Base-by-base conservation (phyloP, 495 filamentous ascomycete species). In the Lichenothelia convexa region DNA sequence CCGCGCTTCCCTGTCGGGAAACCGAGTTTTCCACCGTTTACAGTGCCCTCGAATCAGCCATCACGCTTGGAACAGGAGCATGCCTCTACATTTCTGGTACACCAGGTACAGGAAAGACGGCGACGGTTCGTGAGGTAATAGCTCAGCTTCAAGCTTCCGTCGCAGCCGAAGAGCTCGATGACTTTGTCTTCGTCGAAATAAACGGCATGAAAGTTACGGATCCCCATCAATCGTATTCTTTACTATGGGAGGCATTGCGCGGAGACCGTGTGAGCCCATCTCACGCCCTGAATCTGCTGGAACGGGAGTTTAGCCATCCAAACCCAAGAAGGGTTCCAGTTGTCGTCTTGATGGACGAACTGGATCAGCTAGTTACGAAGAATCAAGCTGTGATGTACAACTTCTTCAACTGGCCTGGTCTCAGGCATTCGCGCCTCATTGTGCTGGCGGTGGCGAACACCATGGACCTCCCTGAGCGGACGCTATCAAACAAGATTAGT, bases 381-480 rank as follows among this genome's bases (percentile, higher is more conserved):
- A 93, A 89, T 50, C 91, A 99, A 47, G 83, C 80, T 18, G 91
- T 99, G 51, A 99, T 99, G 91, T 99, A 99, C 61, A 99, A 99
- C 51, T 99, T 99, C 57, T 99, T 99, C 71, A 99, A 99, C 50
- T 99, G 91, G 91, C 91, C 91, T n/a, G 75, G 76, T 15, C 68
- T 93, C 15, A 72, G 80, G 22, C 83, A 99, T 51, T 89, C 80
- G 20, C 70, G 84, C 31, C 66, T 99, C 22, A 93, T 95, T 51
- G 91, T 99, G 9, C 68, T 99, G 0, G 91, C 91, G 5, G 91
- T 99, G 7, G 91, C 91, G 22, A 99, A 99, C 55, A 99, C 91
- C 16, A 99, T 99, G 91, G 91, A 99, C 57, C 61, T 99, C 16
- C 91, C 91, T 0, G 91, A 99, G 57, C 71, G 91, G 49, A 99